Base-by-base conservation (phyloP, 164 flowering plant genomes). In the Aristolochia contorta region DNA sequence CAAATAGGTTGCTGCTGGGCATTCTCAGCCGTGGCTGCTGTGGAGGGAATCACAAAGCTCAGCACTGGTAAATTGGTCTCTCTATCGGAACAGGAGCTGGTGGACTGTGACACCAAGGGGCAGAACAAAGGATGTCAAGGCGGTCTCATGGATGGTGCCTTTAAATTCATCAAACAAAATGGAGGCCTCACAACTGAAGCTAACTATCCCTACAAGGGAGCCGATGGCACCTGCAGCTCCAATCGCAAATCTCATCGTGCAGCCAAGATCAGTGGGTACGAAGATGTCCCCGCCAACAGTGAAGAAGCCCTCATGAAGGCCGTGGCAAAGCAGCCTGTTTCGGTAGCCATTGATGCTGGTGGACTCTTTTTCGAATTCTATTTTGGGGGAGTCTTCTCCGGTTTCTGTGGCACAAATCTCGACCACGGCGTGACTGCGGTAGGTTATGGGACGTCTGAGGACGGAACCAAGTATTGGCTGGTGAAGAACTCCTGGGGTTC, bases 71-170 rank as follows among this genome's bases (percentile, higher is more conserved):
- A 50, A 23, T 50, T 50, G 54, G 16, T 50, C 54, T 50, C 54
- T 19, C 7, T 37, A 50, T 50, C 54, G 20, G 54, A 50, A 23
- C 54, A 50, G 21, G 21, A 50, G 54, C 12, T 50, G 12, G 54
- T 50, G 10, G 54, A 50, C 54, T 18, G 54, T 50, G 54, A 50
- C 54, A 50, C 20, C 22, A 12, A 0, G 23, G 54, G 54, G 22
- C 2, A 16, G 27, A 83, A 87, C 64, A 79, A 85, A 52, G 98
- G 96, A 6, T 92, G 96, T 78, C 79, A 82, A 68, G 98, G 98
- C 0, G 97, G 98, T 71, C 80, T 87, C 16, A 87, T 89, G 97
- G 96, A 89, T 62, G 77, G 80, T 58, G 97, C 85, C 2, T 92
- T 85, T 59, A 71, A 87, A 66, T 89, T 89, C 78, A 87, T 92